A percentile compares a stretch with the other conserved stretches of the same genome.
phyloP scores from a whole-genome alignment of 139 green algal genomes.

The Picochlorum sp. region DNA sequence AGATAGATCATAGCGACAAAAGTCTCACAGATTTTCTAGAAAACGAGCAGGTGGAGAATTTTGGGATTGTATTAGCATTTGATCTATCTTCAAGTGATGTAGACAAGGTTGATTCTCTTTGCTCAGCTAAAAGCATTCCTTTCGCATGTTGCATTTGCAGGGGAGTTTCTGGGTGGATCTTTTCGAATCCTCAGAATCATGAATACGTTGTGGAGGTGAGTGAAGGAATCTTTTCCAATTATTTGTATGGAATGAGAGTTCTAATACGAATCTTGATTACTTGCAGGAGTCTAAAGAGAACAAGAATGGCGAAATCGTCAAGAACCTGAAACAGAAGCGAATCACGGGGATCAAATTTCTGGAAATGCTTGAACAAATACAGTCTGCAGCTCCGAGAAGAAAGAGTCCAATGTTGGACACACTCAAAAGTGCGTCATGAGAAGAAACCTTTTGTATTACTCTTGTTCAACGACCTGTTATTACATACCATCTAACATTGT shows the following conservation, averaged over 20 bases:
- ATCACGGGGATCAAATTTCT: background rate
- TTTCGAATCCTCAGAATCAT: conserved; percentile 61
- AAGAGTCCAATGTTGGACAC: background rate
- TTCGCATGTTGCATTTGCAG: conserved; percentile 48
- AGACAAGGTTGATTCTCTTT: conserved; percentile 32
- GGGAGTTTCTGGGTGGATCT: conserved; percentile 50
- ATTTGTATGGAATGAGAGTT: too few species aligned
- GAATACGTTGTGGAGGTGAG: conserved; percentile 31
- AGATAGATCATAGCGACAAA: conserved; percentile 34
- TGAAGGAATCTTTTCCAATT: background rate
- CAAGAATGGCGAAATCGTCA: background rate
- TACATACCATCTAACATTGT: too few species aligned
- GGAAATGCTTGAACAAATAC: background rate
- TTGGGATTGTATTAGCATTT: conserved; percentile 46
- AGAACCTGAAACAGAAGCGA: background rate
- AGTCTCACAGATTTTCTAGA: background rate
- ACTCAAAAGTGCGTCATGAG: background rate
- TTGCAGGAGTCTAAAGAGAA: background rate
- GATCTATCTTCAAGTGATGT: conserved; percentile 14
- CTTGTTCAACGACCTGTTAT: too few species aligned
- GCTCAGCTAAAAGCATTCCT: conserved; percentile 24
- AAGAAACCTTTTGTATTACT: too few species aligned
- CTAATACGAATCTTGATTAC: too few species aligned
- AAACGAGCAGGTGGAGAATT: conserved; percentile 3
- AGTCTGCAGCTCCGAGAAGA: background rate